phyloP scores from a whole-genome alignment of 2,329 filamentous ascomycete genomes.

The Colletotrichum zoysiae region DNA sequence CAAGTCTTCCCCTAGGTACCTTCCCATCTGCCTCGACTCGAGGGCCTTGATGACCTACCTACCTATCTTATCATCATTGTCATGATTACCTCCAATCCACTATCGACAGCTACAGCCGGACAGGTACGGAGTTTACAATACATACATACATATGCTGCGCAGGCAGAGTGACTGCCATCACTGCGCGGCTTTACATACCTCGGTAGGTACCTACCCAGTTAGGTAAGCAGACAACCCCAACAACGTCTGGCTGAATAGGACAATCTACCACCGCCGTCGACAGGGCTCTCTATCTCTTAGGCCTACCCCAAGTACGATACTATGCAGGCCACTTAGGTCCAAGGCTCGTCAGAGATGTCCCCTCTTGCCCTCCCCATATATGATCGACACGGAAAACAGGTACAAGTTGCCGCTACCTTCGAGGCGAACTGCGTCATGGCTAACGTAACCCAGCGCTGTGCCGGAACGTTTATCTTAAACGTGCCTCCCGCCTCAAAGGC shows the following conservation, averaged over 20 bases:
- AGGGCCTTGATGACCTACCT: not conserved
- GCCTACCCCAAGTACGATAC: not conserved
- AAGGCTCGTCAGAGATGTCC: not conserved
- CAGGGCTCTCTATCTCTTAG: not conserved
- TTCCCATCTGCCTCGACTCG: not conserved
- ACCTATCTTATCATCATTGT: not conserved
- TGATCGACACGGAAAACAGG: conserved; percentile 8
- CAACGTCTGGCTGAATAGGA: conserved; percentile 5
- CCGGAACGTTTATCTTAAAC: not conserved
- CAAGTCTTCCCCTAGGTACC: not conserved
- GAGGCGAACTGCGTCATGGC: conserved; percentile 1
- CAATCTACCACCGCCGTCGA: not conserved
- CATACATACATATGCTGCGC: not conserved
- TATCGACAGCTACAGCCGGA: not conserved
- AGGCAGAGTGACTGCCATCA: conserved; percentile 19
- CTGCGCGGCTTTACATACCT: conserved; percentile 5
- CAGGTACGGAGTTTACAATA: too few species aligned
- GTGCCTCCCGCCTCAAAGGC: not conserved
- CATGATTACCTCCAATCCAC: conserved; percentile 1
- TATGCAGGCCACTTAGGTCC: not conserved
- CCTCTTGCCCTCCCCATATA: conserved; percentile 5
- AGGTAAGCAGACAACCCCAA: not conserved
- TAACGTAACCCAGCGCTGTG: not conserved
- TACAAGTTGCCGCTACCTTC: not conserved
- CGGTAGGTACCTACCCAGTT: too few species aligned